phyloP scores from a whole-genome alignment of 192 early-diverging fungal species.

The Mortierella alpina region DNA sequence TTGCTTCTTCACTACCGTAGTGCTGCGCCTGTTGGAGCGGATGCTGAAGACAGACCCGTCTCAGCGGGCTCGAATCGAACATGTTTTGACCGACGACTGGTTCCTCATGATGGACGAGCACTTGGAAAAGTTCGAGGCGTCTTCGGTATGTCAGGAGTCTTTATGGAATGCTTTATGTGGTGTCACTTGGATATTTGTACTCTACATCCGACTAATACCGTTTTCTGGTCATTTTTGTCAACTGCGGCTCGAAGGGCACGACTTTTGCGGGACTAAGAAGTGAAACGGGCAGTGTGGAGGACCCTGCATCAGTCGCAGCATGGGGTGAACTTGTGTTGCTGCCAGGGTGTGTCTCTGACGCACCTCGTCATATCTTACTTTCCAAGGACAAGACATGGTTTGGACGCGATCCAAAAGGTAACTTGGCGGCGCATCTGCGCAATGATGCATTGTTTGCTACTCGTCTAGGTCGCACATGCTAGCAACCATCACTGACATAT shows the following conservation, averaged over 20 bases:
- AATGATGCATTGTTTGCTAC: background rate
- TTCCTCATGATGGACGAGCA: constrained; percentile 28
- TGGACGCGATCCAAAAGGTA: constrained; percentile 2
- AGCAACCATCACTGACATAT: background rate
- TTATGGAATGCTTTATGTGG: no score
- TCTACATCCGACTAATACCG: no score
- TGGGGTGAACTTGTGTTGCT: constrained; percentile 23
- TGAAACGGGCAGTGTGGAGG: background rate
- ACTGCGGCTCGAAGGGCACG: no score
- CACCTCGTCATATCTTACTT: constrained; percentile 19
- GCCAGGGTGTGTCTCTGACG: constrained; percentile 9
- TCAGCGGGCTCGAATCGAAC: constrained; percentile 8
- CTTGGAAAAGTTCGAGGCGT: constrained; percentile 21
- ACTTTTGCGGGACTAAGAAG: background rate
- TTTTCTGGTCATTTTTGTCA: no score
- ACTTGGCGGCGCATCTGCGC: background rate
- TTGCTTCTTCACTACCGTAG: no score
- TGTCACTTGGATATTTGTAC: no score
- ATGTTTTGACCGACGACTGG: constrained; percentile 23
- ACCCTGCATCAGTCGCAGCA: background rate
- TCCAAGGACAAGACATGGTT: background rate
- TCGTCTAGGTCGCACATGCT: no score
- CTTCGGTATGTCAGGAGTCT: background rate
- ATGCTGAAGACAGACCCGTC: constrained; percentile 27
- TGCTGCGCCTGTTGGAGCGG: background rate